Evolutionary conservation across 2,329 filamentous ascomycete species (phyloP), one percentile per base, ranked within the genome.

Genomic region (Rhynchosporium agropyri): DNA sequence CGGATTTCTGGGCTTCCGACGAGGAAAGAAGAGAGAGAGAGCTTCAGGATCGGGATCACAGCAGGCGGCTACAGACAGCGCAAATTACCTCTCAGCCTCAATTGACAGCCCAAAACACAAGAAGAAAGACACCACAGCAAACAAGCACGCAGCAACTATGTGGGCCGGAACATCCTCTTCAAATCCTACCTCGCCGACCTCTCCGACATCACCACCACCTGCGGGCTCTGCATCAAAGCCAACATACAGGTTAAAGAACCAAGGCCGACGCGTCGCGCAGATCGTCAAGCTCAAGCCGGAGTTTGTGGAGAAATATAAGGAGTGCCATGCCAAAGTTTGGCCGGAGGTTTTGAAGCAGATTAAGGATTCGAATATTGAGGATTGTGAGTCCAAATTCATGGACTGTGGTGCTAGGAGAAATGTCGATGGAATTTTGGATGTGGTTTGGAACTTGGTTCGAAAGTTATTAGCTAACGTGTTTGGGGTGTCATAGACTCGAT

Each of bases 311-410:
- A 83, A 86, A 67, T 94, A 93, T 78, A 92, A 91, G 74, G 82
- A 87, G 70, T 87, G 85, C 66, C 90, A 93, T 73, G 86, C 85
- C 6, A 82, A 81, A 4, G 89, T 92, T 0, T 94, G 90, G 90
- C 89, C 89, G 5, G 88, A 90, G 69, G 89, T 95, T 0, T 77
- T 91, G 40, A 81, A 85, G 74, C 88, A 92, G 77, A 92, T 94
- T 72, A 86, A 87, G 73, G 84, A 87, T 46, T 90, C 87, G 74
- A 89, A 89, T 68, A 90, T 94, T 63, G 78, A 81, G 65, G 90
- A 94, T 72, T 94, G 86, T 88, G 76, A 65, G 81, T 76, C 54
- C 5, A 13, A 12, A 15, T 40, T 40, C 13, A 12, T 15, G 48
- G 48, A 51, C 8, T 31, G 15, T 15, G 48, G 48, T 6, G 9